Conservation (phyloP, 352 stramenopile species). For the Phytophthora boehmeriae region DNA sequence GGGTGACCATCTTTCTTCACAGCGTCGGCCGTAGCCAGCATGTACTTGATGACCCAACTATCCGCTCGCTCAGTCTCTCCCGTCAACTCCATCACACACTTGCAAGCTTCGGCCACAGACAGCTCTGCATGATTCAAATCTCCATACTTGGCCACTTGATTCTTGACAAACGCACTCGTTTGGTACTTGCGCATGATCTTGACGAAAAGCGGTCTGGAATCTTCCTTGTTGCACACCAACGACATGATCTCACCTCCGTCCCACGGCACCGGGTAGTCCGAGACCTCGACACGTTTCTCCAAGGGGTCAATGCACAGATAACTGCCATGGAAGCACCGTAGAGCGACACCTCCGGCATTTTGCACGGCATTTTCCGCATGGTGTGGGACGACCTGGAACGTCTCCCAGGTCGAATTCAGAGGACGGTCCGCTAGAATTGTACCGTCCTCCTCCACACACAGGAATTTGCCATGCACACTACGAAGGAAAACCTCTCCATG, state of each 20-base stretch:
- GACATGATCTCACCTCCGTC: constrained; percentile 72
- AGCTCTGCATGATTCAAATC: constrained; percentile 56
- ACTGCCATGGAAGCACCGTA: constrained; percentile 80
- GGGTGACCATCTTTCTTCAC: constrained; percentile 73
- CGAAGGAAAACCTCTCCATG: constrained; percentile 72
- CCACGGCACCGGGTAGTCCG: constrained; percentile 64
- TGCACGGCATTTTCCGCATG: constrained; percentile 25
- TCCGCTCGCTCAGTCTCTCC: constrained; percentile 46
- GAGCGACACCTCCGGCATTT: constrained; percentile 52
- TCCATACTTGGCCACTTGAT: constrained; percentile 52
- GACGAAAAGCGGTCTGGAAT: constrained; percentile 52
- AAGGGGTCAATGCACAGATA: constrained; percentile 73
- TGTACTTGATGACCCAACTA: constrained; percentile 77
- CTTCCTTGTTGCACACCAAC: constrained; percentile 75
- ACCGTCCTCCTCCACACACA: constrained; percentile 80
- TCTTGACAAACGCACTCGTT: constrained; percentile 55
- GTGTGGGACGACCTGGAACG: constrained; percentile 82
- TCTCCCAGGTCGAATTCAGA: constrained; percentile 88
- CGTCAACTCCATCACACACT: constrained; percentile 63
- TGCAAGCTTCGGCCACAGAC: constrained; percentile 66
- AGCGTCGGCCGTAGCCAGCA: constrained; percentile 65
- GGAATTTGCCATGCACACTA: constrained; percentile 82
- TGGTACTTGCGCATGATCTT: constrained; percentile 84
- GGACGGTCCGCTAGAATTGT: constrained; percentile 71
- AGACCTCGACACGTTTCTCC: constrained; percentile 29